A percentile compares a stretch with the other conserved stretches of the same genome.
Evolutionary conservation across 257 asterid genomes (phyloP).

Genomic region (Anisodus acutangulus): DNA sequence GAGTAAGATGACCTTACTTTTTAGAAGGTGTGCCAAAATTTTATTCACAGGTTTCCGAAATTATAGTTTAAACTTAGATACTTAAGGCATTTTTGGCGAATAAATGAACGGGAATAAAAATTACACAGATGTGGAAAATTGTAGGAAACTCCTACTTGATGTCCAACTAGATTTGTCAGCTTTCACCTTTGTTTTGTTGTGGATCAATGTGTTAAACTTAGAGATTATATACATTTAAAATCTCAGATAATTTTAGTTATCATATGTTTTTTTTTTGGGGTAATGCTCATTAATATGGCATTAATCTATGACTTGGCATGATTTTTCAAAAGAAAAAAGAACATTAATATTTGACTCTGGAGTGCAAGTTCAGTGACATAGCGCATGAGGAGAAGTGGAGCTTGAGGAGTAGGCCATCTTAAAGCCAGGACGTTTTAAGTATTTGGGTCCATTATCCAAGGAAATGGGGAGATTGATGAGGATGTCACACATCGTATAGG

Average conservation of each 20-base stretch:
- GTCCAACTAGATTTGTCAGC: background rate
- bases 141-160: background rate
- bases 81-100: background rate
- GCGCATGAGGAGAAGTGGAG: too few relatives aligned
- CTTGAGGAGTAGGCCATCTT: too few relatives aligned
- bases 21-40: background rate
- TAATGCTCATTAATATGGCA: background rate
- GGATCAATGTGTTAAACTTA: background rate
- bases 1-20: background rate
- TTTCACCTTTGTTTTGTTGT: conserved; percentile 1
- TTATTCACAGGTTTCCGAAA: background rate
- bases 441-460: too few relatives aligned
- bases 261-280: background rate
- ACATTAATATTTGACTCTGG: conserved; percentile 3
- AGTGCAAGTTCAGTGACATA: too few relatives aligned
- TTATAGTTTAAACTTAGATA: background rate
- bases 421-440: too few relatives aligned
- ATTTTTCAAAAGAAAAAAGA: background rate
- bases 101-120: background rate
- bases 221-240: background rate
- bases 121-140: background rate
- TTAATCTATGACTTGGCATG: background rate
- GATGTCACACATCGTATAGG: too few relatives aligned
- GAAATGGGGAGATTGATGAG: too few relatives aligned
- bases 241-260: background rate